Base-by-base conservation (phyloP, 805 yeast species). In the Nakazawaea holstii region DNA sequence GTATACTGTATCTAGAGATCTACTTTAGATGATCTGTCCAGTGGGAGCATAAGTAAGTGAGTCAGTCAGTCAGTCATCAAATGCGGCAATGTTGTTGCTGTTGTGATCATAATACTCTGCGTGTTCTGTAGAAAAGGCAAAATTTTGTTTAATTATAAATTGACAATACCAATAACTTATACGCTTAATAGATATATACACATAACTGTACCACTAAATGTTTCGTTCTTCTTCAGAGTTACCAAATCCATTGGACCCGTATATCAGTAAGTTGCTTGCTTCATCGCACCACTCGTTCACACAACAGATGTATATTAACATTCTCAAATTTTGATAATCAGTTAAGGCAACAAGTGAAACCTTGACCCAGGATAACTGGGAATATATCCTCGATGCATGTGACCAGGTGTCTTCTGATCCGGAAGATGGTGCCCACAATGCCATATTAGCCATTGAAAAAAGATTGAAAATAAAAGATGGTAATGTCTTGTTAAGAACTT, bases 321-420 rank as follows among this genome's bases (percentile, higher is more conserved):
- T 15, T 13, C 35, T 10, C 14, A 20, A 33, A 32, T 33, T 14
- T 4, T 43, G 33, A 2, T 29, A 13, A 10, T 39, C 15, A 52
- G 64, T 57, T 41, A 73, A 72, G 59, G 88, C 91, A 15, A 86
- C 94, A 0, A 82, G 80, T 53, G 76, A 82, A 31, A 73, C 74
- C 13, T 68, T 83, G 32, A 73, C 82, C 4, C 67, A 75, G 11
- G 94, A 86, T 58, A 83, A 86, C 65, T 86, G 87, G 83, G 79
- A 76, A 43, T 69, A 66, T 46, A 73, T 84, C 32, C 61, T 86
- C 14, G 82, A 76, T 44, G 87, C 79, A 2, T 84, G 89, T 53
- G 92, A 86, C 59, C 60, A 68, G 17, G 84, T 86, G 31, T 76
- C 73, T 53, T 72, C 69, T 27, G 80, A 80, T 53, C 84, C 89